These are phyloP conservation scores for Starmera amethionina DNA, from an alignment of 805 yeast genomes.

Conservation along the genomic window DNA sequence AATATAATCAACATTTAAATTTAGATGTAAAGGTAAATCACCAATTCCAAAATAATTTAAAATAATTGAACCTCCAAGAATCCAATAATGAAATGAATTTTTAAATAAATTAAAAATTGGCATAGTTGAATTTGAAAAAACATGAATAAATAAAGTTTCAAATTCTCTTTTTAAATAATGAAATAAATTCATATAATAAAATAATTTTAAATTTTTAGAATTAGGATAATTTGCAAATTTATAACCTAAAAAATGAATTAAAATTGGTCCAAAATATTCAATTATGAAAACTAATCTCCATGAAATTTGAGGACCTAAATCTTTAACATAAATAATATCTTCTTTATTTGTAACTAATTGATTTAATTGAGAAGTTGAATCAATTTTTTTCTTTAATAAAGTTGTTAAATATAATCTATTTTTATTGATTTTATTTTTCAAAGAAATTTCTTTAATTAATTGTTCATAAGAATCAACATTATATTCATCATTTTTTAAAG, in stretches of 20 bases:
- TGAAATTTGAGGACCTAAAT: constrained; percentile 84
- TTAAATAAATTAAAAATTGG: constrained; percentile 81
- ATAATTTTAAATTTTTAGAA: constrained; percentile 15
- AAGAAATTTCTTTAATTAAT: not conserved
- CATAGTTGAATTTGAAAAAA: constrained; percentile 86
- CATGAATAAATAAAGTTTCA: constrained; percentile 79
- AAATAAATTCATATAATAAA: constrained; percentile 40
- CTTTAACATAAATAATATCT: constrained; percentile 57
- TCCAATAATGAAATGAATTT: constrained; percentile 88
- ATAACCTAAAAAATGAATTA: constrained; percentile 68
- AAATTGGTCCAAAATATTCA: constrained; percentile 85
- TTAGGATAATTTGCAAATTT: constrained; percentile 21
- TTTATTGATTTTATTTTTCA: constrained; percentile 9
- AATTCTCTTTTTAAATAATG: constrained; percentile 85
- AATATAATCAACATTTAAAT: constrained; percentile 1
- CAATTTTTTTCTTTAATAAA: too few relatives aligned
- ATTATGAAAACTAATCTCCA: constrained; percentile 87
- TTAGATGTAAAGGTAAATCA: constrained; percentile 25
- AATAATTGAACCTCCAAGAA: constrained; percentile 62
- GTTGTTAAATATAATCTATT: constrained; percentile 19
- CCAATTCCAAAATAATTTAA: constrained; percentile 45
- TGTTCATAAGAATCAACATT: constrained; percentile 2
- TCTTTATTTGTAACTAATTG: constrained; percentile 2
- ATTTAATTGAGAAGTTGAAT: too few relatives aligned
- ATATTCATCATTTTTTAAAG: constrained; percentile 37